Percentiles rank a stretch among this genome's conserved stretches.
These are phyloP conservation scores for Phytophthora vignae DNA, from an alignment of 352 stramenopile species.

Conservation along the genomic window DNA sequence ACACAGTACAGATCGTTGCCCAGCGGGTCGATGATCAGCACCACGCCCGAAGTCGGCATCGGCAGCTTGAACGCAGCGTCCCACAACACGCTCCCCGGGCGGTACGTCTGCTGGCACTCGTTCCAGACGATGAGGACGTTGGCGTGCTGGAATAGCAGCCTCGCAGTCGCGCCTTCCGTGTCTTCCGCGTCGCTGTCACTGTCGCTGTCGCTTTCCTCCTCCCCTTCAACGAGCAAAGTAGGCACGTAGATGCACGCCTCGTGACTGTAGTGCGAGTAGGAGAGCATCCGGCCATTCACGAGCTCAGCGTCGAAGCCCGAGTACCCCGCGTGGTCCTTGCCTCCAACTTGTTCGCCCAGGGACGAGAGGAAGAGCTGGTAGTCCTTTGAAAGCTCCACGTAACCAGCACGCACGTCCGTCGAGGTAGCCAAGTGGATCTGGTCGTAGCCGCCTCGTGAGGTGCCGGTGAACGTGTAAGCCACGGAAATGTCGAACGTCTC, in stretches of 20 bases:
- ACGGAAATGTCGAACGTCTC: constrained; percentile 88
- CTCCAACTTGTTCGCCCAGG: constrained; percentile 69
- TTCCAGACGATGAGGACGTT: constrained; percentile 91
- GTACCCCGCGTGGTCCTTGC: constrained; percentile 52
- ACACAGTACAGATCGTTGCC: constrained; percentile 89
- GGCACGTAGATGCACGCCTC: constrained; percentile 87
- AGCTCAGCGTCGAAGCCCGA: constrained; percentile 53
- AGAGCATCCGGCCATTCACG: constrained; percentile 60
- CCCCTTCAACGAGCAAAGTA: constrained; percentile 62
- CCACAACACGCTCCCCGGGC: constrained; percentile 80
- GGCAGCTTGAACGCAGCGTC: constrained; percentile 79
- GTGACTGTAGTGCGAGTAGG: constrained; percentile 81
- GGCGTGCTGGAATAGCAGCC: constrained; percentile 60
- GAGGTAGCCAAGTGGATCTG: constrained; percentile 74
- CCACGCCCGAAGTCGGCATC: constrained; percentile 77
- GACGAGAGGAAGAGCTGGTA: constrained; percentile 79
- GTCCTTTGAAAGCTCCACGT: constrained; percentile 58
- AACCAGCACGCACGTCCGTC: constrained; percentile 50
- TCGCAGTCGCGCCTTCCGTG: constrained; percentile 37
- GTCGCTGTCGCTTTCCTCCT: constrained; percentile 40
- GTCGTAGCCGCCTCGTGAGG: constrained; percentile 80
- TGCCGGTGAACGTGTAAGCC: constrained; percentile 70
- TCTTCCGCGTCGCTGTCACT: constrained; percentile 45
- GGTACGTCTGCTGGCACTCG: constrained; percentile 87
- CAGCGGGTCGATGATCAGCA: constrained; percentile 86